Evolutionary conservation across 1,139 yeast genomes (phyloP), one percentile per base, ranked within the genome.

Genomic region (Candida glucosophila): DNA sequence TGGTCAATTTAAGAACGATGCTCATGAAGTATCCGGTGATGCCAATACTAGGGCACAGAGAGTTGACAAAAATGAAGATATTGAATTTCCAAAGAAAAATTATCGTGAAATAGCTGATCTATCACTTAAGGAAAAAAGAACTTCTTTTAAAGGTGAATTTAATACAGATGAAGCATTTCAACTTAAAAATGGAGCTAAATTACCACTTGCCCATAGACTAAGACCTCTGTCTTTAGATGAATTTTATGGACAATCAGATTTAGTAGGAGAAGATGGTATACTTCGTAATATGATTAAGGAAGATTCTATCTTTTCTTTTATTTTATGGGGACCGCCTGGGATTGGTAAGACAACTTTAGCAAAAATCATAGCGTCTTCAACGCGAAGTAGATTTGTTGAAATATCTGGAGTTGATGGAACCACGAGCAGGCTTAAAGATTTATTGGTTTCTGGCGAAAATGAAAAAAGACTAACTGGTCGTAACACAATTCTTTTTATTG

Each of bases 241-340:
- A 14, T 90, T 80, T 41, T 71, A 77, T 25, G 99, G 99, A 0
- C 97, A 90, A 49, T 72, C 73, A 28, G 88, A 83, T 47, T 53
- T 90, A 10, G 72, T 90, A 2, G 94, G 93, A 0, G 62, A 67
- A 5, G 58, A 68, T 12, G 97, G 96, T 1, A 54, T 85, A 1
- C 52, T 92, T 10, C 60, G 82, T 22, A 76, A 78, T 24, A 77
- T 83, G 29, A 70, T 90, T 2, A 64, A 66, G 19, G 51, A 68
- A 2, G 79, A 74, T 22, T 57, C 54, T 36, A 71, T 75, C 2
- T 97, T 97, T 0, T 86, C 96, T 0, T 70, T 90, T 59, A 74
- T 90, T 5, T 57, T 90, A 9, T 90, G 97, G 97, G 99, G 99
- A 0, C 82, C 82, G 1, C 94, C 96, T 1, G 97, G 97, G 0